A percentile compares a stretch with the other conserved stretches of the same genome.
Evolutionary conservation across 805 yeast genomes (phyloP).

Genomic region (Starmerella davenportii): DNA sequence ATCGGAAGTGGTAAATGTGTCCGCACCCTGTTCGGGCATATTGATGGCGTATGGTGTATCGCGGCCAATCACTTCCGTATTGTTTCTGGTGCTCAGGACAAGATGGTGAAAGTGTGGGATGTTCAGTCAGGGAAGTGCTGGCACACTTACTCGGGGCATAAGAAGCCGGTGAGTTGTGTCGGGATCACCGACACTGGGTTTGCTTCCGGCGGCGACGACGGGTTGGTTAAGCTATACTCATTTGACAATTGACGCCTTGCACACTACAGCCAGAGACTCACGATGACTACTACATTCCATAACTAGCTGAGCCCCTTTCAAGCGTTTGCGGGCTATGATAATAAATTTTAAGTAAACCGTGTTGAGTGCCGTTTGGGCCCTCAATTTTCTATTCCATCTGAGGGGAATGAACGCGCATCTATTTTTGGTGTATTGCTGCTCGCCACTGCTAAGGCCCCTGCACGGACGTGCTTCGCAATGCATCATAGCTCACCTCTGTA

Average conservation of each 20-base stretch:
- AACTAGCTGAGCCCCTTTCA: not conserved
- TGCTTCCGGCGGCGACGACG: slow-evolving; percentile 80
- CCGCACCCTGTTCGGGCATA: slow-evolving; percentile 91
- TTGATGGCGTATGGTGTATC: slow-evolving; percentile 95
- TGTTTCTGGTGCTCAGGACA: slow-evolving; percentile 87
- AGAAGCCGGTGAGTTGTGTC: slow-evolving; percentile 40
- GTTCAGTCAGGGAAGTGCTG: slow-evolving; percentile 83
- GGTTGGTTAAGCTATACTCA: slow-evolving; percentile 66
- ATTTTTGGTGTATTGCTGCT: no score
- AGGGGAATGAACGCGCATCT: no score
- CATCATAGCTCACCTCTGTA: no score
- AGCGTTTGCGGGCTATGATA: no score
- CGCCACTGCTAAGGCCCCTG: no score
- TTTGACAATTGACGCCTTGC: slow-evolving; percentile 29
- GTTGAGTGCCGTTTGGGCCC: not conserved
- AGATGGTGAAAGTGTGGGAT: slow-evolving; percentile 85
- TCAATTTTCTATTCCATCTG: slow-evolving; percentile 2
- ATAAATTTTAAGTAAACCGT: not conserved
- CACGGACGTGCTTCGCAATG: no score
- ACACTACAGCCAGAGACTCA: not conserved
- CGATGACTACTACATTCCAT: not conserved
- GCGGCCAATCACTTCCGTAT: slow-evolving; percentile 91
- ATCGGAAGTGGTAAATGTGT: slow-evolving; percentile 71
- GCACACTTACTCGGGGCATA: slow-evolving; percentile 72
- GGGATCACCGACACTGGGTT: slow-evolving; percentile 77